A percentile compares a stretch with the other conserved stretches of the same genome.
These are phyloP conservation scores for Apiospora sp. DNA, from an alignment of 2,329 filamentous ascomycete species.

Conservation along the genomic window DNA sequence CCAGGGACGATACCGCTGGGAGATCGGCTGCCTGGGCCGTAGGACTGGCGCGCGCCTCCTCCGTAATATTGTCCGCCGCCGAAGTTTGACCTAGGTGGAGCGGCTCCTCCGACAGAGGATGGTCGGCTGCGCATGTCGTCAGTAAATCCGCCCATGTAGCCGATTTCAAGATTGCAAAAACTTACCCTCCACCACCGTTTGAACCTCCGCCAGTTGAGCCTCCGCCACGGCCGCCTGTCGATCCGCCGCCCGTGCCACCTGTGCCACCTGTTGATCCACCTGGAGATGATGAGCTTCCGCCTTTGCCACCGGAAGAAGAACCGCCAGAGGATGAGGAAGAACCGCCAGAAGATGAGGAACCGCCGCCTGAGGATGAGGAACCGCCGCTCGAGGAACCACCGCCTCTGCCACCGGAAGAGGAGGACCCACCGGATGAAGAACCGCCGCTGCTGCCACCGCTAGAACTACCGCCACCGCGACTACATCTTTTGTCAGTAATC, in stretches of 20 bases:
- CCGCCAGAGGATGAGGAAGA: conserved; percentile 28
- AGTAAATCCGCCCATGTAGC: neutral
- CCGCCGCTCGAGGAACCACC: conserved; percentile 37
- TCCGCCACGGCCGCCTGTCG: conserved; percentile 27
- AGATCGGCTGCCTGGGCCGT: conserved; percentile 59
- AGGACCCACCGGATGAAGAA: neutral
- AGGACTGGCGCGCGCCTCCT: conserved; percentile 70
- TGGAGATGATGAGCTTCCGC: conserved; percentile 35
- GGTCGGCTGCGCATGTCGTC: neutral
- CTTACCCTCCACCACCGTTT: neutral
- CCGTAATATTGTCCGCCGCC: conserved; percentile 72
- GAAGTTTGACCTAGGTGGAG: conserved; percentile 25
- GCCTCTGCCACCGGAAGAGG: conserved; percentile 37
- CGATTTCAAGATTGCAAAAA: neutral
- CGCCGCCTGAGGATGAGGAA: conserved; percentile 25
- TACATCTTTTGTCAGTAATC: conserved; percentile 23
- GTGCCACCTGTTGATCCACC: conserved; percentile 31
- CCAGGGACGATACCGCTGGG: conserved; percentile 58
- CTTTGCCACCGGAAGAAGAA: conserved; percentile 27
- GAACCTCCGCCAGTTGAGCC: conserved; percentile 24
- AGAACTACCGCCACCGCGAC: conserved; percentile 34
- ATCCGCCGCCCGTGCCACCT: neutral
- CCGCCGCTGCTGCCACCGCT: conserved; percentile 41
- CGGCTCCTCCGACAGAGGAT: neutral
- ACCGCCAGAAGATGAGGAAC: conserved; percentile 28